Evolutionary conservation across 148 eudicot species (phyloP).

Genomic region (Salicornia ramosissima): DNA sequence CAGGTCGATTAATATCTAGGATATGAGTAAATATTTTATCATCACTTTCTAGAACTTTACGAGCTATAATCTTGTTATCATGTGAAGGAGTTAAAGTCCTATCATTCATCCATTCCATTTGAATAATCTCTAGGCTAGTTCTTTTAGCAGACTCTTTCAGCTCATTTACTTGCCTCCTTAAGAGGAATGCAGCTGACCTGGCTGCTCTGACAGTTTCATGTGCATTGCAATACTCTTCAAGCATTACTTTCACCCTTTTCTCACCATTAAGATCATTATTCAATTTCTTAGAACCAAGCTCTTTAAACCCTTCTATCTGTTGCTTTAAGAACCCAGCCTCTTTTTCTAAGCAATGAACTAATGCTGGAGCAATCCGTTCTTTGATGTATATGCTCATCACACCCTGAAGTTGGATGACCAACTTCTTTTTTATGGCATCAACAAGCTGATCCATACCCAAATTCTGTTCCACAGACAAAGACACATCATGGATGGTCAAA

Average conservation of each 20-base stretch:
- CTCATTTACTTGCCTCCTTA: conserved; percentile 65
- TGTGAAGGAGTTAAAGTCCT: conserved; percentile 47
- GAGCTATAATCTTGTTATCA: conserved; percentile 56
- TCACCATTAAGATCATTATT: conserved; percentile 43
- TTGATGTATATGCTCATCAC: conserved; percentile 57
- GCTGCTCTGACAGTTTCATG: conserved; percentile 95
- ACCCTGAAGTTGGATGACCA: conserved; percentile 60
- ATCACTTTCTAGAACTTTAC: conserved; percentile 52
- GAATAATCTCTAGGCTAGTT: conserved; percentile 73
- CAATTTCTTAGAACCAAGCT: conserved; percentile 36
- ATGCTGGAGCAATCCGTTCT: conserved; percentile 65
- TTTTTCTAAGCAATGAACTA: conserved; percentile 49
- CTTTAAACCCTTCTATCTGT: conserved; percentile 32
- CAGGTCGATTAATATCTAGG: conserved; percentile 63
- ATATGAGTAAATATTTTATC: conserved; percentile 55
- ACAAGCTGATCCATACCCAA: conserved; percentile 83
- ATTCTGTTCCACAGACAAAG: conserved; percentile 64
- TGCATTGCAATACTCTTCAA: conserved; percentile 81
- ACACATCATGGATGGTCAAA: conserved; percentile 60
- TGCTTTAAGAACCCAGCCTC: conserved; percentile 57
- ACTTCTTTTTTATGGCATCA: conserved; percentile 62
- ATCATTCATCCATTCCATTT: conserved; percentile 89
- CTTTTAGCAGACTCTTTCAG: conserved; percentile 64
- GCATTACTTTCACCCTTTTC: conserved; percentile 64
- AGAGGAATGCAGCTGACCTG: conserved; percentile 67